Conservation (phyloP, 78 protist species). For the Isochrysis galbana region DNA sequence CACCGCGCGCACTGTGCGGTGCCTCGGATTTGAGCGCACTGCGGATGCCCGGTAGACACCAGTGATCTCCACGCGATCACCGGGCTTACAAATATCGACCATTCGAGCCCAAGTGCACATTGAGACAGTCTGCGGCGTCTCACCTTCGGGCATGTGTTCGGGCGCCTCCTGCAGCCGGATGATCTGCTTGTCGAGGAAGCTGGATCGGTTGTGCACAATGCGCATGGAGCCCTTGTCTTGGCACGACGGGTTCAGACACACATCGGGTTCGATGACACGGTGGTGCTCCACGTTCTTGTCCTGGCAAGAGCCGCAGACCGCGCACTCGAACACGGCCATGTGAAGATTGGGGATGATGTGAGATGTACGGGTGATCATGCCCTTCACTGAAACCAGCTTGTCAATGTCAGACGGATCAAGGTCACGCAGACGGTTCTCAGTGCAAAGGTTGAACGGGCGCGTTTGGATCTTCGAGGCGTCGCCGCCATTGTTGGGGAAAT, state of each 20-base stretch:
- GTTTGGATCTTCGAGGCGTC: neutral
- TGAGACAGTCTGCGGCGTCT: constrained; percentile 91
- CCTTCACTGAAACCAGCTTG: constrained; percentile 82
- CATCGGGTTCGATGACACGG: constrained; percentile 80
- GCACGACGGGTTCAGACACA: neutral
- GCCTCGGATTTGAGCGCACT: constrained; percentile 42
- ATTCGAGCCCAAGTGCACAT: constrained; percentile 74
- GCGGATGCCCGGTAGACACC: constrained; percentile 90
- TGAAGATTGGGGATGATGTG: constrained; percentile 85
- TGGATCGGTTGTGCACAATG: constrained; percentile 90
- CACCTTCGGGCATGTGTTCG: constrained; percentile 87
- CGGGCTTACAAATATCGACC: constrained; percentile 92
- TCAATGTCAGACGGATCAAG: constrained; percentile 89
- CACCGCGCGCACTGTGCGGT: constrained; percentile 51
- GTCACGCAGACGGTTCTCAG: constrained; percentile 68
- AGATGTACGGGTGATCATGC: constrained; percentile 86
- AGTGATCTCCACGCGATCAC: constrained; percentile 93
- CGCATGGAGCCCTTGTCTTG: constrained; percentile 38
- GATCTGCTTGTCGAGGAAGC: constrained; percentile 93
- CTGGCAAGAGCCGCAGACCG: constrained; percentile 9
- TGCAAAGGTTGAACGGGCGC: constrained; percentile 64
- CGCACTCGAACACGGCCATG: constrained; percentile 52
- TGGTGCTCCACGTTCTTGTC: constrained; percentile 40
- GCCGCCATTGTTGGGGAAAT: neutral
- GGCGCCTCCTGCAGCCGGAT: constrained; percentile 65